Percentiles rank a stretch among this genome's conserved stretches.
phyloP scores from a whole-genome alignment of 306 rosid genomes.

The Cicer bijugum region DNA sequence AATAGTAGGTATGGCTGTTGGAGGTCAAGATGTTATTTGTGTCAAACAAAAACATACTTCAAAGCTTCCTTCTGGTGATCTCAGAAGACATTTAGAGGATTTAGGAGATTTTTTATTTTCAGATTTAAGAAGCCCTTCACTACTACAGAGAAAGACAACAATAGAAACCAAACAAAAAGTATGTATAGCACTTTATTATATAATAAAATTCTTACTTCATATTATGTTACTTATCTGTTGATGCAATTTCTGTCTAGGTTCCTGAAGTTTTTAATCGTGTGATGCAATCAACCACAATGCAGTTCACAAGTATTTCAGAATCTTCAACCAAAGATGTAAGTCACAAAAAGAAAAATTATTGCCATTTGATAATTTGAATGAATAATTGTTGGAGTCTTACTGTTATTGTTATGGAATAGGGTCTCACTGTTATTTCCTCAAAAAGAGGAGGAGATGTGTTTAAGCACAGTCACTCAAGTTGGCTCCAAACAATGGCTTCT shows the following conservation, averaged over 20 bases:
- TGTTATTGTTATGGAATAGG: constrained; percentile 56
- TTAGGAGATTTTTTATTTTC: constrained; percentile 91
- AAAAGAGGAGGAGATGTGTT: constrained; percentile 86
- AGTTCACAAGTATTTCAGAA: constrained; percentile 79
- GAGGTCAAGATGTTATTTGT: constrained; percentile 91
- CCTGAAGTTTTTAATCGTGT: constrained; percentile 86
- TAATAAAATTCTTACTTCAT: not conserved
- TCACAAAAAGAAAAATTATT: constrained; percentile 37
- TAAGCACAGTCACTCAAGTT: constrained; percentile 72
- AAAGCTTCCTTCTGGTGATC: constrained; percentile 75
- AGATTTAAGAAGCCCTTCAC: constrained; percentile 79
- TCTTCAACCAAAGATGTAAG: constrained; percentile 98
- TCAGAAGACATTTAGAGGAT: constrained; percentile 84
- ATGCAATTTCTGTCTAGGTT: constrained; percentile 54
- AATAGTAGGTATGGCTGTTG: constrained; percentile 89
- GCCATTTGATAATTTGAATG: constrained; percentile 28
- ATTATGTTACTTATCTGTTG: constrained; percentile 33
- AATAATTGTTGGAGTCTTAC: not conserved
- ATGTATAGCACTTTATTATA: constrained; percentile 8
- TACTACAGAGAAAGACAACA: constrained; percentile 63
- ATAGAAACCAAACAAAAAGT: constrained; percentile 77
- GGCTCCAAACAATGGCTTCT: constrained; percentile 87
- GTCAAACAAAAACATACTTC: constrained; percentile 86
- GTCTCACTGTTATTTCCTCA: constrained; percentile 72
- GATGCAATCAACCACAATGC: constrained; percentile 81